A percentile compares a stretch with the other conserved stretches of the same genome.
Evolutionary conservation across 768 basidiomycete species (phyloP).

Genomic region (Lactarius hengduanensis): DNA sequence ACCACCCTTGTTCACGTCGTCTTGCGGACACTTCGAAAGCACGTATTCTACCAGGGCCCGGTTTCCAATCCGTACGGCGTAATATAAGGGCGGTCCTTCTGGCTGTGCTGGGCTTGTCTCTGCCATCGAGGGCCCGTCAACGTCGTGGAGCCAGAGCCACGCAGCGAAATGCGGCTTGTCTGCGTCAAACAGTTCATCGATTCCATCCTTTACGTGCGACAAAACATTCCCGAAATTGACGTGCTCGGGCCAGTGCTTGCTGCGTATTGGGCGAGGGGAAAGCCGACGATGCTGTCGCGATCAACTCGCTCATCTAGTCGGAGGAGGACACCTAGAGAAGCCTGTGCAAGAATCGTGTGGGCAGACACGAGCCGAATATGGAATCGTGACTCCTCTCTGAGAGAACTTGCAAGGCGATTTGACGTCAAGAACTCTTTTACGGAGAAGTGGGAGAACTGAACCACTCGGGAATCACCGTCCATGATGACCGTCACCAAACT

Average conservation of each 20-base stretch:
- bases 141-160: too few species aligned
- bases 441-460: too few species aligned
- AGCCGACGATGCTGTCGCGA: too few species aligned
- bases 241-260: too few species aligned
- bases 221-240: too few species aligned
- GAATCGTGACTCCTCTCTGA: neutral
- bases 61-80: neutral
- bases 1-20: neutral
- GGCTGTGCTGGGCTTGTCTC: neutral
- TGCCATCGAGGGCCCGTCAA: neutral
- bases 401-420: neutral
- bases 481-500: neutral
- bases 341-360: neutral
- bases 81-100: neutral
- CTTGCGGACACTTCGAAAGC: neutral
- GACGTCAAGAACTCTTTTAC: neutral
- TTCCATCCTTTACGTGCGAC: too few species aligned
- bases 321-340: neutral
- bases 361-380: neutral
- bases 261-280: too few species aligned
- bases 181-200: too few species aligned
- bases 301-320: neutral
- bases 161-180: too few species aligned
- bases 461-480: neutral
- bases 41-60: neutral